Percentiles rank a stretch among this genome's conserved stretches.
Conservation (phyloP, 352 stramenopile genomes). For the Salisapilia sapeloensis region DNA sequence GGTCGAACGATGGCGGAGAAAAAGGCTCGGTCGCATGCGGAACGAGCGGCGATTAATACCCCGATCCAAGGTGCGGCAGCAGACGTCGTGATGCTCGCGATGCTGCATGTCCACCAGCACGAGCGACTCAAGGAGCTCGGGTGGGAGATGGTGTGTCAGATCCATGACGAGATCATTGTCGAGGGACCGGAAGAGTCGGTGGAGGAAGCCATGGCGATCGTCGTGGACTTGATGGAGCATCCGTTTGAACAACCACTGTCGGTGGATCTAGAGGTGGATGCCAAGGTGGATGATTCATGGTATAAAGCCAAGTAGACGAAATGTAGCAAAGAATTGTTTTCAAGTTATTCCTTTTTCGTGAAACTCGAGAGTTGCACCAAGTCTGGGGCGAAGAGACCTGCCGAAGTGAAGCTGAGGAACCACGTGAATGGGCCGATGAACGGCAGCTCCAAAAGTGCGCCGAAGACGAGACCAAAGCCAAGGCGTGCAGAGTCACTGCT, state of each 20-base stretch:
- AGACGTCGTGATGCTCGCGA: slow-evolving; percentile 98
- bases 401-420: slow-evolving; percentile 48
- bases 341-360: too few species aligned
- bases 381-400: slow-evolving; percentile 37
- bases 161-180: slow-evolving; percentile 99
- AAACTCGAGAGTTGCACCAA: slow-evolving; percentile 75
- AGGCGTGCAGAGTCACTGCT: slow-evolving; percentile 49
- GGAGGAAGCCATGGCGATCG: slow-evolving; percentile 77
- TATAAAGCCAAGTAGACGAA: slow-evolving; percentile 99
- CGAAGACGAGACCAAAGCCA: slow-evolving; percentile 46
- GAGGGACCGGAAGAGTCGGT: slow-evolving; percentile 95
- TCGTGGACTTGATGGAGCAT: slow-evolving; percentile 94
- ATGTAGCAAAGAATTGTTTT: too few species aligned
- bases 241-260: slow-evolving; percentile 87
- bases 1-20: slow-evolving; percentile 35
- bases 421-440: slow-evolving; percentile 48
- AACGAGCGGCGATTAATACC: slow-evolving; percentile 98
- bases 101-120: slow-evolving; percentile 95
- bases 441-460: slow-evolving; percentile 32
- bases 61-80: slow-evolving; percentile 96
- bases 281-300: slow-evolving; percentile 94
- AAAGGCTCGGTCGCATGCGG: slow-evolving; percentile 71
- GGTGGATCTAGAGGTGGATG: slow-evolving; percentile 86
- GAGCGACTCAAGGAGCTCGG: slow-evolving; percentile 85
- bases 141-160: slow-evolving; percentile 97